These are phyloP conservation scores for Tricholoma sp. DNA, from an alignment of 768 basidiomycete genomes.

Conservation along the genomic window DNA sequence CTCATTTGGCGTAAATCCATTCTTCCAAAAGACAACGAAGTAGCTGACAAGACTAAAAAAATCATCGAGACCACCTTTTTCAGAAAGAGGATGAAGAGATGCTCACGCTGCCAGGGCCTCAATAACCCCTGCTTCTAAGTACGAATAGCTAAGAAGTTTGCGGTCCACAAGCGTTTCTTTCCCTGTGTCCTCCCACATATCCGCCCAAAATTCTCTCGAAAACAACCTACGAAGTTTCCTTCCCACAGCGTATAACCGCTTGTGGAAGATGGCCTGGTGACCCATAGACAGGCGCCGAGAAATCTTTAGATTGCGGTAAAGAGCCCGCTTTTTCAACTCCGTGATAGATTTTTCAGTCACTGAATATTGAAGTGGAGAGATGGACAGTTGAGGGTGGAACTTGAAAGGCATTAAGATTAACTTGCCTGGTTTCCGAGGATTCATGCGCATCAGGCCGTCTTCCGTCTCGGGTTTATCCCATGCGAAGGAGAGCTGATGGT, in stretches of 20 bases:
- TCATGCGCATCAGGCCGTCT: constrained; percentile 64
- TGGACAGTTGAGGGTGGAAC: neutral
- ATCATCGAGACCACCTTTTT: neutral
- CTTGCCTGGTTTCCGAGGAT: constrained; percentile 59
- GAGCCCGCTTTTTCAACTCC: constrained; percentile 49
- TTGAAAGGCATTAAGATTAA: neutral
- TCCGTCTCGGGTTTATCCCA: constrained; percentile 66
- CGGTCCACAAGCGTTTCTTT: constrained; percentile 56
- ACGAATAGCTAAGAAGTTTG: constrained; percentile 61
- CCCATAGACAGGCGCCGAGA: constrained; percentile 51
- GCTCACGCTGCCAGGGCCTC: constrained; percentile 52
- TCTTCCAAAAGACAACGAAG: constrained; percentile 61
- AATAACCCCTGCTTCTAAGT: constrained; percentile 60
- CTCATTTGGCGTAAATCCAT: constrained; percentile 57
- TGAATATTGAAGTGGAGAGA: constrained; percentile 12
- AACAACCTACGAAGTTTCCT: constrained; percentile 46
- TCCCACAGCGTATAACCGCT: constrained; percentile 31
- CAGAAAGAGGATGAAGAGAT: neutral
- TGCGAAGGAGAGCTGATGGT: constrained; percentile 54
- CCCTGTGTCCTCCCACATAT: constrained; percentile 45
- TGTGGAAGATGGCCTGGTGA: constrained; percentile 36
- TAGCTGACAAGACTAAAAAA: constrained; percentile 50
- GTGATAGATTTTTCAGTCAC: constrained; percentile 54
- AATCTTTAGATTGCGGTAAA: constrained; percentile 49
- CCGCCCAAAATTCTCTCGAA: constrained; percentile 55